Base-by-base conservation (phyloP, 129 eudicot species). In the Arctium minus region DNA sequence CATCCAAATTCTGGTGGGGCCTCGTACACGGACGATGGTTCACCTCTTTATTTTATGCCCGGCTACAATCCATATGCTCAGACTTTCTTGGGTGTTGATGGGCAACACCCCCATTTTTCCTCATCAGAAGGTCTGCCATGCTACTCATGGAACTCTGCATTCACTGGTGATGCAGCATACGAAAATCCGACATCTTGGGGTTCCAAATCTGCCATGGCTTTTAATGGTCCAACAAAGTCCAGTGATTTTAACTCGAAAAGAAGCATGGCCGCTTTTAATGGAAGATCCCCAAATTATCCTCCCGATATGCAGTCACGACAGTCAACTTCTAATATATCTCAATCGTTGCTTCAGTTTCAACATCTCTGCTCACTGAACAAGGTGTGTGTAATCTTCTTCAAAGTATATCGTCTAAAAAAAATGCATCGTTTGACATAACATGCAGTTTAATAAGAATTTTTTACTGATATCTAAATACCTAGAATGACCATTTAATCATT, bases 61-160 rank as follows among this genome's bases (percentile, higher is more conserved):
- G 89, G 97, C 75, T 90, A 87, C 85, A 87, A 76, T 76, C 86
- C 94, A 27, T 87, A 86, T 71, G 70, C 83, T 35, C 90, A 90
- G 74, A 62, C 89, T 39, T 87, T 13, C 56, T 53, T 81, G 74
- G 86, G 92, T 65, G 87, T 80, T 70, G 92, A 89, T 30, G 91
- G 92, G 75, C 89, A 88, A 72, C 88, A 74, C 53, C 79, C 87
- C n/a, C 85, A 89, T 79, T 80, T 48, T 68, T 74, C 87, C 1
- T 88, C 92, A 35, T 82, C 94, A 18, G 97, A 91, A 38, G 75
- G 85, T 33, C 73, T 83, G 84, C 89, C 89, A 53, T 68, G 80
- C 83, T 88, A 87, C 86, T 70, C 91, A 6, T 88, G 90, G 91
- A 90, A 89, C 81, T 75, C 89, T 17, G 70, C 89, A 33, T 89